Evolutionary conservation across 1,284 basidiomycete genomes (phyloP), one percentile per base, ranked within the genome.

Genomic region (Puccinia coronata): DNA sequence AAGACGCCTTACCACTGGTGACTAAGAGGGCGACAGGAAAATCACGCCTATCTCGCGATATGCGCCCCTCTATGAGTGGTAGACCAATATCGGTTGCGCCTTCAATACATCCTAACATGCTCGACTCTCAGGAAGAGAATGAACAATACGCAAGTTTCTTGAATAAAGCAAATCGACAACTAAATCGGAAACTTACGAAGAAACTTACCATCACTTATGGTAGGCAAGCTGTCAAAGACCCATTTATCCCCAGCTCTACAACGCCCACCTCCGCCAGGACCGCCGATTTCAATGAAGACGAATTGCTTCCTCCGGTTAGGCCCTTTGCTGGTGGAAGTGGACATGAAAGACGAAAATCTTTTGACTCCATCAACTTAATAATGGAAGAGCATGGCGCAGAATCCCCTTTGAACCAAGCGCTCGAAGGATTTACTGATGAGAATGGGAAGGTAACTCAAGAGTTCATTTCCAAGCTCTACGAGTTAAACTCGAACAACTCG

Each of bases 371-470:
- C 82, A 91, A 92, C 14, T 92, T 92, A 2, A 93, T 96, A 80
- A 92, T 94, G 57, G 93, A 95, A 83, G 94, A 96, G 84, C 96
- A 96, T 88, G 85, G 85, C 16, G 88, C 88, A 1, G 92, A 92
- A 82, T 95, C 94, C 16, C 93, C 93, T 8, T 87, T 96, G 82
- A 96, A 96, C 88, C 95, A 95, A 87, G 93, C 94, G 14, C 93
- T 94, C 85, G 92, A 82, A 25, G 82, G 93, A 91, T 96, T 96
- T 87, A 96, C 94, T 41, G 94, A 96, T 86, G 89, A 92, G 0
- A 93, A 96, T 86, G 94, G 94, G 63, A 93, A 93, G 82, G 94
- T 96, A 73, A 92, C 94, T 20, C 90, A 92, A 73, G 91, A 93
- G 76, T 96, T 97, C 86, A 92, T 96, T 36, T 91, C 93, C 84